A percentile compares a stretch with the other conserved stretches of the same genome.
These are phyloP conservation scores for Apophysomyces ossiformis DNA, from an alignment of 371 early-diverging fungal species.

Conservation along the genomic window DNA sequence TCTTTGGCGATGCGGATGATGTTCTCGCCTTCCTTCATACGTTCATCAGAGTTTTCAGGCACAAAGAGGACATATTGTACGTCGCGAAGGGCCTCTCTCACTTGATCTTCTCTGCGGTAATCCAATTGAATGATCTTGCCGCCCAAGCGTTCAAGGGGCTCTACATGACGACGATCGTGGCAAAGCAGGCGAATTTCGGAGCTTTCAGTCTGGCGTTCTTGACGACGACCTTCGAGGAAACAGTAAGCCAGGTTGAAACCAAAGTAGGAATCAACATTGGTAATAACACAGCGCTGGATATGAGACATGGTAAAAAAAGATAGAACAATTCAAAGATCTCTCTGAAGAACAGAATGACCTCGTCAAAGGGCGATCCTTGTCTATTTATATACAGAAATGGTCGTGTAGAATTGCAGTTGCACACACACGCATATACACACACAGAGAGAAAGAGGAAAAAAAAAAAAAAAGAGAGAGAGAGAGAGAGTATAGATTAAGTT, in stretches of 20 bases:
- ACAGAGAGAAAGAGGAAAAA: neutral
- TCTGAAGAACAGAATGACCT: too few relatives aligned
- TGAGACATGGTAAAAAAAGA: slow-evolving; percentile 27
- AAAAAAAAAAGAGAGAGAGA: too few relatives aligned
- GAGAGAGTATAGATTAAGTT: neutral
- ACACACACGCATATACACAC: too few relatives aligned
- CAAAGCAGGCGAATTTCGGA: slow-evolving; percentile 35
- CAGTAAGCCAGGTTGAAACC: slow-evolving; percentile 42
- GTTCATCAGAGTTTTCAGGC: slow-evolving; percentile 36
- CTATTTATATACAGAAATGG: too few relatives aligned
- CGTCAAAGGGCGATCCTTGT: too few relatives aligned
- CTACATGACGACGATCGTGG: slow-evolving; percentile 27
- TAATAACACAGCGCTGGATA: slow-evolving; percentile 30
- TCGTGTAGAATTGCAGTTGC: too few relatives aligned
- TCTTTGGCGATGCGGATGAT: slow-evolving; percentile 32
- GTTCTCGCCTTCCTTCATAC: slow-evolving; percentile 37
- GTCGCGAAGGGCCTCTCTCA: slow-evolving; percentile 26
- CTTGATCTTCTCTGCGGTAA: slow-evolving; percentile 34
- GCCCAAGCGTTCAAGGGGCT: slow-evolving; percentile 32
- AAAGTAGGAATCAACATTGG: slow-evolving; percentile 41
- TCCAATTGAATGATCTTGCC: slow-evolving; percentile 37
- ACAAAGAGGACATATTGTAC: slow-evolving; percentile 27
- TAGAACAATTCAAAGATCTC: too few relatives aligned
- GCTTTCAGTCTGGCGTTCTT: neutral
- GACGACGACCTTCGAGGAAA: slow-evolving; percentile 22